Evolutionary conservation across 176 grass and related monocot species (phyloP), one percentile per base, ranked within the genome.

Genomic region (Poa pratensis): DNA sequence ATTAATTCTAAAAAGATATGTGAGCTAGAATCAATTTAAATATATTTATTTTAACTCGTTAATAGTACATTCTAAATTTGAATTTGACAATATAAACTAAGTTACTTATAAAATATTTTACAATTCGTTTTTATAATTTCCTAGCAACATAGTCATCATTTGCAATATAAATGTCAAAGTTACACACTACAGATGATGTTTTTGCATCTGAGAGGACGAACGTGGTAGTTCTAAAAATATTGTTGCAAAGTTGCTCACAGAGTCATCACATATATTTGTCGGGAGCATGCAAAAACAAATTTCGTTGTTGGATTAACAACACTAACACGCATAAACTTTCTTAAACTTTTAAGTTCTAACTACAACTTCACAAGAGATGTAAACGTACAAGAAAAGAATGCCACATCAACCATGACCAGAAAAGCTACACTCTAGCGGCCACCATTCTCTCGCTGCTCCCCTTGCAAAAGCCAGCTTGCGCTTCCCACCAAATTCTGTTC

Each of bases 381-480:
- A 22, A 59, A 59, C 20, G 55, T 59, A 59, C 20, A 59, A 40
- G 67, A 69, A 42, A 69, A 69, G 67, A 42, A 69, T 69, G 67
- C 9, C 37, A 42, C 19, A 69, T 69, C 19, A 42, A n/a, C 67
- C 67, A 69, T 69, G 19, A 66, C 63, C 39, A 66, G 27, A 66
- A 34, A 66, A 19, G 65, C 35, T 12, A 69, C 19, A 19, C 35
- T 42, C 19, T 2, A 69, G 35, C 19, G 19, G 67, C 19, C n/a
- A 69, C 4, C 34, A 22, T 10, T 69, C 66, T 22, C 35, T 42
- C 67, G 12, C 67, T 3, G 35, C 66, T 69, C 37, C 34, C 66
- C 66, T 40, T 4, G 15, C 67, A 22, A 22, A 42, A 69, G 35
- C 67, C 35, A 69, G 1, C 67, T 22, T 40, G 66, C 34, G 20